Evolutionary conservation across 805 yeast species (phyloP), one percentile per base, ranked within the genome.

Genomic region (Monosporozyma siamensis): DNA sequence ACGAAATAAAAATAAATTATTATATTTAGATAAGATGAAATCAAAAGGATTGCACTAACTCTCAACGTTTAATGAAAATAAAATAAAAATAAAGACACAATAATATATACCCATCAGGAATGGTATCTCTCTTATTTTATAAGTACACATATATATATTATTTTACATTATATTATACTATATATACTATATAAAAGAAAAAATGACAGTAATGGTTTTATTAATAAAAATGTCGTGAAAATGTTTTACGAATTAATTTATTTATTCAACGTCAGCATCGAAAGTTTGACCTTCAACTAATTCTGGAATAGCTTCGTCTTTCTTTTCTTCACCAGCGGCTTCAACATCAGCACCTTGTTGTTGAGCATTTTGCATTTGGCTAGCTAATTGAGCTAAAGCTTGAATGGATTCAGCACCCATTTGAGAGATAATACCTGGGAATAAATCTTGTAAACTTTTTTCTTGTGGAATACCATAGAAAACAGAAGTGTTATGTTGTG

Each of bases 401-500:
- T 82, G 85, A 66, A 90, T 78, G 71, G 90, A 84, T 69, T 89
- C 97, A 57, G 95, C 85, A 64, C 96, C 95, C 71, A 89, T 77
- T 76, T 89, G 95, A 60, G 95, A 88, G 63, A 92, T 80, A 70
- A 90, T 86, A 68, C 79, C 82, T 63, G 98, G 98, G 58, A 90
- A 77, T 71, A 92, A 78, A 63, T 89, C 95, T 56, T 92, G 80
- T 62, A 89, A 78, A 55, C 78, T 75, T 79, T 87, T 89, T 72
- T 88, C 95, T 71, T 86, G 92, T 53, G 95, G 86, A 70, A 82
- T 78, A 67, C 97, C 97, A 68, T 87, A 83, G 78, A 90, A 82
- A 57, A 95, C 92, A 67, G 82, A 85, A 54, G 95, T 83, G 80
- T 90, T 89, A 75, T 81, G 73, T 61, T 80, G 81, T 58, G 84